Evolutionary conservation across 768 basidiomycete genomes (phyloP), one percentile per base, ranked within the genome.

Genomic region (Nidularia sp.): DNA sequence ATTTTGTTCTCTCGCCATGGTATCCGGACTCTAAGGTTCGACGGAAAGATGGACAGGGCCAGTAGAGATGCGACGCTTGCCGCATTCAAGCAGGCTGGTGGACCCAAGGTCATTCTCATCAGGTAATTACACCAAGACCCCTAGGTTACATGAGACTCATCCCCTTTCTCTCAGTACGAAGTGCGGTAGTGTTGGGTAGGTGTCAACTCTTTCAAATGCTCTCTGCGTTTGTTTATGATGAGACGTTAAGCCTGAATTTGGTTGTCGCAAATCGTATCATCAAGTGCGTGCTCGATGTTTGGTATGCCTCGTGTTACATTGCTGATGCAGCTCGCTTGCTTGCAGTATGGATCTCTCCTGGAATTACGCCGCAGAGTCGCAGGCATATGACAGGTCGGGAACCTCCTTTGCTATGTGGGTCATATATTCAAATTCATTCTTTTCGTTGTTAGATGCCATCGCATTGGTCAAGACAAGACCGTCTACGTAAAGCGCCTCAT

Each of bases 291-390:
- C 42, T 47, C 45, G 15, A 6, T 5, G 32, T 9, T 47, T 41
- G 15, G 29, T 18, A 18, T 6, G 45, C 25, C 13, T 29, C 39
- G 44, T 6, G 33, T 50, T n/a, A 48, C 12, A 32, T 32, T n/a
- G n/a, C n/a, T n/a, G n/a, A n/a, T n/a, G n/a, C n/a, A 13, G 15
- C 33, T 47, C 22, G 22, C 41, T 50, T 1, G 48, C 43, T 15
- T 41, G 3, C 47, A 86, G 84, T 63, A 76, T 89, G 74, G 87
- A 88, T 61, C 69, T 88, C 13, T 83, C 83, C 29, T 88, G 86
- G 86, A 87, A 86, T 59, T 85, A 79, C 56, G 86, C 86, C 0
- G 70, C 83, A 0, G 86, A 88, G 60, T 81, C 81, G 0, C 87
- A 89, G 57, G 86, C 86, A 4, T 78, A 77, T 49, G 77, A 78